Evolutionary conservation across 192 early-diverging fungal genomes (phyloP), one percentile per base, ranked within the genome.

Genomic region (Backusella morwellensis): DNA sequence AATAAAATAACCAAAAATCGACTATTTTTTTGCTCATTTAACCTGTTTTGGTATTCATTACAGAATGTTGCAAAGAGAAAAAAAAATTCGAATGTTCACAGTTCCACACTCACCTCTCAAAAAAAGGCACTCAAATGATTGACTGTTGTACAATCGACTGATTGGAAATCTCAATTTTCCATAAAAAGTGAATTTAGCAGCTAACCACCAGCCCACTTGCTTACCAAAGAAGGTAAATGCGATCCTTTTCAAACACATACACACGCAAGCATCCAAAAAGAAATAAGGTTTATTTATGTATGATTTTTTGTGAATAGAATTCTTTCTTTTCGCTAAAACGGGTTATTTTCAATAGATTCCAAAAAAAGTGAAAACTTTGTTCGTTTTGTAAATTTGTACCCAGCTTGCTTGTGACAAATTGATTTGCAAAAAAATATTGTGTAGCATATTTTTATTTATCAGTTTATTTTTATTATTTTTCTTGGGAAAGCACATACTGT

Each of bases 381-480:
- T 63, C 56, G 56, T 63, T 56, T 56, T 56, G 54, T 26, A 56
- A 21, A 23, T 56, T 56, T 56, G 54, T 56, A 56, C 21, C n/a
- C 54, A 17, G n/a, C n/a, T 21, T 9, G 54, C 6, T 23, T 9
- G 21, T 56, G 19, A 56, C 54, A 56, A 56, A 56, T 56, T 56
- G 54, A 56, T 56, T 56, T 56, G 66, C 66, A 68, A 68, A 35
- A 35, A 35, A 35, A 26, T n/a, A 35, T 15, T 86, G 83, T 71
- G 38, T 59, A 15, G 82, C 87, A 21, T 87, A 88, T 73, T 42
- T 74, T 71, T 50, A 44, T 44, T 44, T 14, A 44, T 44, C 42
- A 17, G 15, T 44, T 17, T 44, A 44, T 17, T 50, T n/a, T n/a
- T n/a, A 11, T 26, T 59, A 12, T 3, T n/a, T 56, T 56, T 56